Evolutionary conservation across 306 rosid genomes (phyloP).

Genomic region (Malus domestica): DNA sequence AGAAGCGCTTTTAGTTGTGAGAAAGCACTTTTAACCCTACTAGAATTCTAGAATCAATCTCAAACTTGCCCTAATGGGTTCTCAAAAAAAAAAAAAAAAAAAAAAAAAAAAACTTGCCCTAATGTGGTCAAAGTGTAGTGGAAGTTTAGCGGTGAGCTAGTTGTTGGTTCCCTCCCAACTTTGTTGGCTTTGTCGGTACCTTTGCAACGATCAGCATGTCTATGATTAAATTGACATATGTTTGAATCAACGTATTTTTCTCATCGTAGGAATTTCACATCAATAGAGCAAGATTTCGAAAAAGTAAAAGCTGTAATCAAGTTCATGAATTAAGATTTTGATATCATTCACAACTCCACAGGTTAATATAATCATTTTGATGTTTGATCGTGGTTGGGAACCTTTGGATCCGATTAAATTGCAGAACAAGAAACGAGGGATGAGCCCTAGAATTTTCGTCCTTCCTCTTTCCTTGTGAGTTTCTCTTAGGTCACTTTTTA

Average conservation of each 20-base stretch:
- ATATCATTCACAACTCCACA: background rate
- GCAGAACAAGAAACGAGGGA: background rate
- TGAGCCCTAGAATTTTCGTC: background rate
- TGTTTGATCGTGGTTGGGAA: background rate
- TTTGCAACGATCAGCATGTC: too few relatives aligned
- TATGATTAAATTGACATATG: background rate
- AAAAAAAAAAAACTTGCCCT: too few relatives aligned
- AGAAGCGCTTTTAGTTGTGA: too few relatives aligned
- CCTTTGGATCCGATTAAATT: background rate
- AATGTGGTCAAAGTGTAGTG: background rate
- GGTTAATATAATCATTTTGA: background rate
- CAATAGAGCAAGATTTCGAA: background rate
- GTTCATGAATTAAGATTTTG: background rate
- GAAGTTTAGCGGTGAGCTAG: background rate
- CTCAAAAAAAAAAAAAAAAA: too few relatives aligned
- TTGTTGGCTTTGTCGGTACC: too few relatives aligned
- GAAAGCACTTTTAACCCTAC: background rate
- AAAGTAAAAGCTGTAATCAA: background rate
- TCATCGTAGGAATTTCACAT: background rate
- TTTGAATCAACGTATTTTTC: too few relatives aligned
- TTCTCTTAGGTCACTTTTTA: background rate
- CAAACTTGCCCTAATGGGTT: background rate
- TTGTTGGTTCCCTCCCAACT: too few relatives aligned
- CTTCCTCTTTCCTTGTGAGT: background rate
- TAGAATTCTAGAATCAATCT: background rate